A percentile compares a stretch with the other conserved stretches of the same genome.
phyloP scores from a whole-genome alignment of 169 alveolate species.

The Eimeria sp. region DNA sequence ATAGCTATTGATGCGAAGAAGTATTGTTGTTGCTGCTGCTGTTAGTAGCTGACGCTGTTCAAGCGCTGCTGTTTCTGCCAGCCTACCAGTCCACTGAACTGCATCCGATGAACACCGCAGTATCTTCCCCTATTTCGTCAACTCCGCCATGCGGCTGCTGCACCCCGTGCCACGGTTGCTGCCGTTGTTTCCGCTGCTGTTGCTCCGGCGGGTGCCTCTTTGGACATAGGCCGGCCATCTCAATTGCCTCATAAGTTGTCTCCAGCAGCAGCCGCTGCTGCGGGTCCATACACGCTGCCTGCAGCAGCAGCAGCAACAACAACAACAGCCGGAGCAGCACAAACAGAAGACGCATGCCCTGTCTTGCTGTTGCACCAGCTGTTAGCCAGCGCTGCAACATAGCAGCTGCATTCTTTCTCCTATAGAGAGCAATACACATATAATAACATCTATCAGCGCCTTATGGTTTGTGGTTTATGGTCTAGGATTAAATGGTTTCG shows the following conservation, averaged over 20 bases:
- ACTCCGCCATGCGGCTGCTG: neutral
- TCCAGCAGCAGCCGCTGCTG: conserved; percentile 90
- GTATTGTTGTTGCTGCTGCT: neutral
- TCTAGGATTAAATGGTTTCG: neutral
- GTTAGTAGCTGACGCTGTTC: neutral
- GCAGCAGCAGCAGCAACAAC: conserved; percentile 74
- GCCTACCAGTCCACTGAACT: conserved; percentile 86
- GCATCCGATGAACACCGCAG: conserved; percentile 87
- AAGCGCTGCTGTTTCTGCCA: neutral
- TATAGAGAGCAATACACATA: neutral
- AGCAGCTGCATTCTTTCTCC: neutral
- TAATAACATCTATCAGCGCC: no score
- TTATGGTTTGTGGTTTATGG: neutral
- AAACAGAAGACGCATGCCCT: neutral
- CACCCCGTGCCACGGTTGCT: neutral
- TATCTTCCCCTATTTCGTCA: neutral
- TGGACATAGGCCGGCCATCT: conserved; percentile 81
- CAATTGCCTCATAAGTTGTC: conserved; percentile 85
- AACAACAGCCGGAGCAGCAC: neutral
- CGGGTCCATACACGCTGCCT: conserved; percentile 89
- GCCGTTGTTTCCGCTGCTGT: neutral
- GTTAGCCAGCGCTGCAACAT: neutral
- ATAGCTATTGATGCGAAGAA: neutral
- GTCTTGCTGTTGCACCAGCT: neutral
- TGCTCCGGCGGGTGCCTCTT: conserved; percentile 2